Evolutionary conservation across 805 yeast species (phyloP), one percentile per base, ranked within the genome.

Genomic region (Wickerhamiella vanderwaltii): DNA sequence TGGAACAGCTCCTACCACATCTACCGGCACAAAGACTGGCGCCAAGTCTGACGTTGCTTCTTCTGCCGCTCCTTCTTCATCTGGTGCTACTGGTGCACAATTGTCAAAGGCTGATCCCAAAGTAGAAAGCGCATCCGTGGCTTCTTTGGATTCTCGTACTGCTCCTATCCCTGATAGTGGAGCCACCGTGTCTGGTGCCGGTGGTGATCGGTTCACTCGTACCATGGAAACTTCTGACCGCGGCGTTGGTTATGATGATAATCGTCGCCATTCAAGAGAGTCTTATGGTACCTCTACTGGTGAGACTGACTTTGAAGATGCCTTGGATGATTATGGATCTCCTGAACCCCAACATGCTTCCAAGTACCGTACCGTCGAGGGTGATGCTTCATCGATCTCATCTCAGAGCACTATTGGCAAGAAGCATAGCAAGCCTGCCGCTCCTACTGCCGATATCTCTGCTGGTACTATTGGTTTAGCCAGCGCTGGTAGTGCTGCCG

Each of bases 231-330:
- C 36, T 12, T 17, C 24, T n/a, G 36, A 33, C 15, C 31, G 31
- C 31, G 26, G 26, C 11, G 26, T 23, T 23, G 26, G 26, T 23
- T 20, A 7, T 15, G 29, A 23, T n/a, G 37, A 34, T 16, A 19
- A 19, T 29, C 40, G 40, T 22, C 40, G 40, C 20, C 28, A 28
- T 18, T 37, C 40, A 15, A 22, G 15, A 13, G 34, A 17, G 11
- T 37, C 40, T 6, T 29, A 29, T 18, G 33, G 32, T 15, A 37
- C 40, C 7, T 23, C 26, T 7, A 29, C 34, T 17, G 40, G 40
- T 23, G 40, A 37, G 28, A 37, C 40, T 20, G 40, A 37, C 28
- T 37, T 37, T 37, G 40, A 37, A 29, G 40, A 37, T n/a, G 40
- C 40, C 15, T 9, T 35, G 9, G 35, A 32, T 7, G 36, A 33